Conservation (phyloP, 768 basidiomycete species). For the Cystofilobasidium bisporidii region DNA sequence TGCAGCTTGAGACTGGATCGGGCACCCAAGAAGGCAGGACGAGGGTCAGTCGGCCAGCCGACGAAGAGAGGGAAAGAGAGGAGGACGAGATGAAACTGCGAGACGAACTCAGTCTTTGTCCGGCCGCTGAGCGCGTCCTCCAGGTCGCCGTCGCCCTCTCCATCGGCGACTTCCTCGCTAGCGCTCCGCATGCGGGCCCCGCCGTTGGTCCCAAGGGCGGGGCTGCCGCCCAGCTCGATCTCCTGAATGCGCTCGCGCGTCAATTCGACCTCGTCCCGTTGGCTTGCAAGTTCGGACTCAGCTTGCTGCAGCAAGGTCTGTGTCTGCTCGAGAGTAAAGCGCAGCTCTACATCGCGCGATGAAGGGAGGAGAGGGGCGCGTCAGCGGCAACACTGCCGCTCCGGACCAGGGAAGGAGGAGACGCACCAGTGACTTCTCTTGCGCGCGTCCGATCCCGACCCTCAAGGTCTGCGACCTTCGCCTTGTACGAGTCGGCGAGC, state of each 20-base stretch:
- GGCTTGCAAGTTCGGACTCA: slow-evolving; percentile 5
- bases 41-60: background rate
- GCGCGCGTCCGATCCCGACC: slow-evolving; percentile 1
- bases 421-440: slow-evolving; percentile 20
- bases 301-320: slow-evolving; percentile 28
- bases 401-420: background rate
- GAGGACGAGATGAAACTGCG: background rate
- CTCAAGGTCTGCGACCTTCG: slow-evolving; percentile 72
- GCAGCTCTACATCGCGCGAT: slow-evolving; percentile 41
- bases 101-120: slow-evolving; percentile 49
- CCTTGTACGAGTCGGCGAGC: slow-evolving; percentile 84
- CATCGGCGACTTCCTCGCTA: slow-evolving; percentile 31
- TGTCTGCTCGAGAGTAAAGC: slow-evolving; percentile 54
- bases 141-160: slow-evolving; percentile 48
- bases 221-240: slow-evolving; percentile 52
- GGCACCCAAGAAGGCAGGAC: background rate
- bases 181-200: slow-evolving; percentile 38
- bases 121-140: slow-evolving; percentile 66
- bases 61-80: no score
- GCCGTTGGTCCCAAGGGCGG: slow-evolving; percentile 41
- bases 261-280: slow-evolving; percentile 62
- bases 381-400: no score
- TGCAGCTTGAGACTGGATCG: slow-evolving; percentile 59
- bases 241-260: slow-evolving; percentile 87
- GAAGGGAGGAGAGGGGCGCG: no score